Percentiles rank a stretch among this genome's conserved stretches.
phyloP scores from a whole-genome alignment of 2,329 filamentous ascomycete species.

The Lasiodiplodia gonubiensis region DNA sequence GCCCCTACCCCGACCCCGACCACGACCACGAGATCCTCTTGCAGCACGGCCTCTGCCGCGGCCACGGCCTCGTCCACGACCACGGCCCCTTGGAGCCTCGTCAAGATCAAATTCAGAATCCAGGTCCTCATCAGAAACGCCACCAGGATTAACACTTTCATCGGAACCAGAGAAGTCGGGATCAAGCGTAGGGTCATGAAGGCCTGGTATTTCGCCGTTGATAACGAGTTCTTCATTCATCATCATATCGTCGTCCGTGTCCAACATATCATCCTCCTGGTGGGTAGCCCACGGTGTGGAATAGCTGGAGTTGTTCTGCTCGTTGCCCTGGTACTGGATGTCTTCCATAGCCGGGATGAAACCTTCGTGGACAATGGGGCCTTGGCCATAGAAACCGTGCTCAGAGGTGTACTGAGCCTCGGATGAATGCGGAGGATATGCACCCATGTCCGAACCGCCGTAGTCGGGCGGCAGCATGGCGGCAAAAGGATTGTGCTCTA shows the following conservation, averaged over 20 bases:
- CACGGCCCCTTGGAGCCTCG: conserved; percentile 9
- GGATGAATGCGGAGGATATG: neutral
- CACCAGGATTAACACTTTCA: conserved; percentile 32
- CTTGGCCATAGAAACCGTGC: conserved; percentile 26
- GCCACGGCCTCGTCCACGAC: conserved; percentile 26
- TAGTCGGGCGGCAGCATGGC: conserved; percentile 26
- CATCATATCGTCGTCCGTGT: conserved; percentile 39
- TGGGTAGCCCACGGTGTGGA: conserved; percentile 5
- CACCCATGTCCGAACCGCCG: neutral
- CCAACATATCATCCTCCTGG: conserved; percentile 27
- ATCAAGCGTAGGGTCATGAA: conserved; percentile 41
- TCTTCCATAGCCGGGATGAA: conserved; percentile 44
- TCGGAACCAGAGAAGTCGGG: conserved; percentile 45
- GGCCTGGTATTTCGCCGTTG: conserved; percentile 36
- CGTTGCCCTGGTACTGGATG: conserved; percentile 37
- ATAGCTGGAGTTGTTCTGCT: conserved; percentile 2
- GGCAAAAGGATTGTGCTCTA: conserved; percentile 28
- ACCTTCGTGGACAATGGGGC: conserved; percentile 46
- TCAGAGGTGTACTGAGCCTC: conserved; percentile 18
- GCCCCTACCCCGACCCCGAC: conserved; percentile 33
- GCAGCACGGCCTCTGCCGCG: conserved; percentile 11
- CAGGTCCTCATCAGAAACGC: conserved; percentile 10
- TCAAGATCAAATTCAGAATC: conserved; percentile 27
- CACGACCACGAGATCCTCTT: conserved; percentile 32
- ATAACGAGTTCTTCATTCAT: conserved; percentile 30